A percentile compares a stretch with the other conserved stretches of the same genome.
Conservation (phyloP, 148 eudicot genomes). For the Polygonum aviculare region DNA sequence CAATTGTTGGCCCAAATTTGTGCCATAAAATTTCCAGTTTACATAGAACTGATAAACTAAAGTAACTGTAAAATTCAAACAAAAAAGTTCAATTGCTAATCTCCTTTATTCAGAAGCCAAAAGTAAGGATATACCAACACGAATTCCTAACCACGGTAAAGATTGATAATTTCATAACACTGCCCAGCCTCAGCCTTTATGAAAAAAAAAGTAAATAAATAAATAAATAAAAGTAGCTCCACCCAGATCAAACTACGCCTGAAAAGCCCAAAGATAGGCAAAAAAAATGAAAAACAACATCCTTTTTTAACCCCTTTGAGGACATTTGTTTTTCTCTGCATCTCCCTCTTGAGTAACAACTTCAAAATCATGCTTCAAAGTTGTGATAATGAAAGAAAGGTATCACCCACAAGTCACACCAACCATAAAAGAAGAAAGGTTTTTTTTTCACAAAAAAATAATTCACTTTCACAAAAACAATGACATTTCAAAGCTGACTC, state of each 20-base stretch:
- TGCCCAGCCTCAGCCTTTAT: neutral
- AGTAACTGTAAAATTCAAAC: neutral
- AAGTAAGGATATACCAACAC: neutral
- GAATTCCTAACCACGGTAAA: neutral
- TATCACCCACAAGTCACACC: neutral
- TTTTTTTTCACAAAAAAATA: neutral
- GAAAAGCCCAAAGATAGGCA: neutral
- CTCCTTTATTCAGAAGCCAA: neutral
- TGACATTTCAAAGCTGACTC: neutral
- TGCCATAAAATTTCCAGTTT: too few species aligned
- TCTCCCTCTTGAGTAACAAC: neutral
- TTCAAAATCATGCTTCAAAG: neutral
- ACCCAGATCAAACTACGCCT: neutral
- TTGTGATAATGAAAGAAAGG: neutral
- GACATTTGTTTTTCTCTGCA: neutral
- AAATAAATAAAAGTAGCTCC: neutral
- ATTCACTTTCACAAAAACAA: neutral
- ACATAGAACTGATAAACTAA: neutral
- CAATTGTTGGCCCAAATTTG: neutral
- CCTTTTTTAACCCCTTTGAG: slow-evolving; percentile 1
- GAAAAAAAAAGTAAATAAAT: neutral
- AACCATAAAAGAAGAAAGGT: neutral
- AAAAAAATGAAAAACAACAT: neutral
- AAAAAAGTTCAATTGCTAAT: neutral
- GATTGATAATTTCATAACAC: neutral